Percentiles rank a stretch among this genome's conserved stretches.
Evolutionary conservation across 441 rosid species (phyloP).

Genomic region (Brassica balearica): DNA sequence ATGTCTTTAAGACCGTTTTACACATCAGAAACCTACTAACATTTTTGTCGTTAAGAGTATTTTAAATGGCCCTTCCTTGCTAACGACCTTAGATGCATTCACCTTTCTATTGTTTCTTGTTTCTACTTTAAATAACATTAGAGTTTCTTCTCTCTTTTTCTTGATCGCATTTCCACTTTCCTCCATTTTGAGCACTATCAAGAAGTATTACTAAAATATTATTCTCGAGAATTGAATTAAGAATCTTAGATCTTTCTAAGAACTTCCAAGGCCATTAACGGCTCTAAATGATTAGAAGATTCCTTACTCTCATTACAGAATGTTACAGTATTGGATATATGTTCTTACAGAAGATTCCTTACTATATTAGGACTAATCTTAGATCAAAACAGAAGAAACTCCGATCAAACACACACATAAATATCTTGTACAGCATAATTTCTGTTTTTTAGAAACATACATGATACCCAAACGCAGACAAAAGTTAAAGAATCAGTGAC

Average conservation of each 20-base stretch:
- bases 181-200: slow-evolving; percentile 28
- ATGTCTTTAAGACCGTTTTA: slow-evolving; percentile 47
- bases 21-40: slow-evolving; percentile 49
- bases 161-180: slow-evolving; percentile 27
- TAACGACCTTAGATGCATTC: slow-evolving; percentile 40
- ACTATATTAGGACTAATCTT: background rate
- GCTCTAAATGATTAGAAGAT: slow-evolving; percentile 21
- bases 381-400: background rate
- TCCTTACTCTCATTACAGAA: slow-evolving; percentile 1
- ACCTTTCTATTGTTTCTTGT: slow-evolving; percentile 39
- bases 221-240: background rate
- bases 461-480: slow-evolving; percentile 14
- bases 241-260: slow-evolving; percentile 32
- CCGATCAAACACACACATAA: background rate
- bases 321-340: background rate
- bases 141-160: slow-evolving; percentile 30
- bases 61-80: slow-evolving; percentile 29
- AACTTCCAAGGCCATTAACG: slow-evolving; percentile 32
- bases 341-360: background rate
- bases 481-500: background rate
- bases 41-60: slow-evolving; percentile 39
- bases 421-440: background rate
- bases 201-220: background rate
- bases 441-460: background rate
- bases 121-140: slow-evolving; percentile 44